Percentiles rank a stretch among this genome's conserved stretches.
These are phyloP conservation scores for Prunus mira DNA, from an alignment of 306 rosid species.

Conservation along the genomic window DNA sequence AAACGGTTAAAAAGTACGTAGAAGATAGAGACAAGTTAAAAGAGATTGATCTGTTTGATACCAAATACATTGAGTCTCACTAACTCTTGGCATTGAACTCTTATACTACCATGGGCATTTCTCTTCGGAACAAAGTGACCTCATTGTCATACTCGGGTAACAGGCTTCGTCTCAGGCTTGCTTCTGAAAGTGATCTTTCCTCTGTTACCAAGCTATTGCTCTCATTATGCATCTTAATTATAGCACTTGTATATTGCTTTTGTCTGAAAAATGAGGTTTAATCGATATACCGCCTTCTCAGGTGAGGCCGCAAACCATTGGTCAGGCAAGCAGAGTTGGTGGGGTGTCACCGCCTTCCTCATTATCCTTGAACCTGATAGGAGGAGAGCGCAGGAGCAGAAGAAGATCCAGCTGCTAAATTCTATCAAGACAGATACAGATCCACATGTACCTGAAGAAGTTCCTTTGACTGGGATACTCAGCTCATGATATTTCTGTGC, in stretches of 20 bases:
- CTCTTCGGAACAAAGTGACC: background rate
- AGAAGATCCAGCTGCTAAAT: slow-evolving; percentile 49
- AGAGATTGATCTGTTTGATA: background rate
- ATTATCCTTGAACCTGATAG: slow-evolving; percentile 73
- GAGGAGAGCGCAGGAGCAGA: slow-evolving; percentile 65
- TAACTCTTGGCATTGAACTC: background rate
- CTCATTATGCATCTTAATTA: background rate
- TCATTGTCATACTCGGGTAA: background rate
- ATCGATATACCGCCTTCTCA: slow-evolving; percentile 15
- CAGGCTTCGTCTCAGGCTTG: background rate
- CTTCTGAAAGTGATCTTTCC: background rate
- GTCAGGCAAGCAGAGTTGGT: slow-evolving; percentile 95
- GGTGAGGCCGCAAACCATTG: slow-evolving; percentile 72
- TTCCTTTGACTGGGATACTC: slow-evolving; percentile 48
- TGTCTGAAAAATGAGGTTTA: background rate
- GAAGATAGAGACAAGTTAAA: background rate
- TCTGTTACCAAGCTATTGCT: background rate
- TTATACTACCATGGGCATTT: no score
- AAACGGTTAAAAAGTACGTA: background rate
- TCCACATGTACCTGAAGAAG: slow-evolving; percentile 37
- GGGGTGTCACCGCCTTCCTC: slow-evolving; percentile 92
- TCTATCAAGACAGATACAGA: slow-evolving; percentile 37
- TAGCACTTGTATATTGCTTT: background rate
- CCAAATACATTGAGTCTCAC: background rate
- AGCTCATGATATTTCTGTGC: slow-evolving; percentile 37